These are phyloP conservation scores for Tetrapisispora pingtungensis DNA, from an alignment of 805 yeast species.

Conservation along the genomic window DNA sequence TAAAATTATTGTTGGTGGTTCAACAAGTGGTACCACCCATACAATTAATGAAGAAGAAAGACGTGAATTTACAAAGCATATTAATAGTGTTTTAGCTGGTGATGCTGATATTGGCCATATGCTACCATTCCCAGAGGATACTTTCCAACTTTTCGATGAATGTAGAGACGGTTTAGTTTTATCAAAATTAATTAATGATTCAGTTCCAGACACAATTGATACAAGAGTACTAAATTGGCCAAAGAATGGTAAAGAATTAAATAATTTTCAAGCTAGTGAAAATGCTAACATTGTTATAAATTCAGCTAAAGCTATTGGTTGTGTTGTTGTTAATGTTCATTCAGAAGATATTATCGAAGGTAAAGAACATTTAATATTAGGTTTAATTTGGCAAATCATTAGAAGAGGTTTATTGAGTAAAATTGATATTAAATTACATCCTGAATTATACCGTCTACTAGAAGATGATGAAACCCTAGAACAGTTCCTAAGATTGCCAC, in stretches of 20 bases:
- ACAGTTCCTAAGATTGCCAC: constrained; percentile 92
- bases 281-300: constrained; percentile 96
- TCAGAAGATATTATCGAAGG: constrained; percentile 94
- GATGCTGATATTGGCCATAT: constrained; percentile 77
- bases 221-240: constrained; percentile 93
- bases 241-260: constrained; percentile 66
- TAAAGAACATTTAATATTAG: constrained; percentile 82
- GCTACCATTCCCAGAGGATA: constrained; percentile 85
- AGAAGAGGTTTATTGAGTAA: constrained; percentile 91
- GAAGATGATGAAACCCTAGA: constrained; percentile 97
- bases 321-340: constrained; percentile 95
- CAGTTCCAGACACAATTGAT: constrained; percentile 97
- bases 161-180: constrained; percentile 90
- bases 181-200: constrained; percentile 89
- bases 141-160: constrained; percentile 93
- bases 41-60: constrained; percentile 96
- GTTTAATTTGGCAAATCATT: constrained; percentile 94
- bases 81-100: constrained; percentile 83
- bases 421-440: constrained; percentile 92
- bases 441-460: constrained; percentile 86
- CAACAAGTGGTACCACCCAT: constrained; percentile 87
- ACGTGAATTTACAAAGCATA: constrained; percentile 90
- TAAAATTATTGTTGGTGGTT: constrained; percentile 73
- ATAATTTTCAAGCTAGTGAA: constrained; percentile 92
- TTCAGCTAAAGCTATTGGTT: constrained; percentile 98